Conservation (phyloP, 2,329 filamentous ascomycete genomes). For the Colletotrichum coccodes region DNA sequence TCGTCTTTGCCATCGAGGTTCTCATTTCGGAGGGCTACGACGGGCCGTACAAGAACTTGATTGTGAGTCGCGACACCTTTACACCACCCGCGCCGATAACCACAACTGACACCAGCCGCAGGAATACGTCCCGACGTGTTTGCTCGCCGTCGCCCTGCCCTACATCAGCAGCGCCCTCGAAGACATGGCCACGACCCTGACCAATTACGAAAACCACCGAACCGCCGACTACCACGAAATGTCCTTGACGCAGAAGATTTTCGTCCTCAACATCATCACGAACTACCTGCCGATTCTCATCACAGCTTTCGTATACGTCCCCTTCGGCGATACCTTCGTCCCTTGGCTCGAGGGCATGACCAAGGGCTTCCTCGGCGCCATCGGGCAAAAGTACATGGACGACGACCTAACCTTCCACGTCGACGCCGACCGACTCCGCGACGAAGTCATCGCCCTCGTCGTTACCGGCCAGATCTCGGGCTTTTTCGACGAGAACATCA, state of each 20-base stretch:
- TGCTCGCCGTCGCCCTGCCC: constrained; percentile 75
- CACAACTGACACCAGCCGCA: constrained; percentile 39
- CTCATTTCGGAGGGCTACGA: constrained; percentile 80
- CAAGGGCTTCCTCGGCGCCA: constrained; percentile 54
- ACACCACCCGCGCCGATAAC: too few relatives aligned
- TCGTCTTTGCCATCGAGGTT: constrained; percentile 78
- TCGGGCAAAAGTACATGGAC: constrained; percentile 58
- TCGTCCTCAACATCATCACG: constrained; percentile 83
- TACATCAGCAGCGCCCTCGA: constrained; percentile 73
- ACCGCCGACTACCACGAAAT: constrained; percentile 75
- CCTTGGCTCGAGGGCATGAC: constrained; percentile 73
- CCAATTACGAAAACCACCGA: constrained; percentile 80
- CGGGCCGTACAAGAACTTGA: constrained; percentile 72
- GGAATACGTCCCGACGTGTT: constrained; percentile 78
- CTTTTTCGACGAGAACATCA: constrained; percentile 76
- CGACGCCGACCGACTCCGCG: constrained; percentile 72
- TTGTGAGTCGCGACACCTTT: constrained; percentile 55
- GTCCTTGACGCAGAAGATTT: constrained; percentile 78
- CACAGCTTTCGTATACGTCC: constrained; percentile 83
- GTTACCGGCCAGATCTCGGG: constrained; percentile 78
- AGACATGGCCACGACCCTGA: constrained; percentile 69
- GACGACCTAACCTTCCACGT: constrained; percentile 67
- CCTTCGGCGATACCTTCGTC: constrained; percentile 74
- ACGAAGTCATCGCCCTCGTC: constrained; percentile 81
- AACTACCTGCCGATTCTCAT: constrained; percentile 81